Percentiles rank a stretch among this genome's conserved stretches.
phyloP scores from a whole-genome alignment of 2,329 filamentous ascomycete species.

The Ophiostoma australiae region DNA sequence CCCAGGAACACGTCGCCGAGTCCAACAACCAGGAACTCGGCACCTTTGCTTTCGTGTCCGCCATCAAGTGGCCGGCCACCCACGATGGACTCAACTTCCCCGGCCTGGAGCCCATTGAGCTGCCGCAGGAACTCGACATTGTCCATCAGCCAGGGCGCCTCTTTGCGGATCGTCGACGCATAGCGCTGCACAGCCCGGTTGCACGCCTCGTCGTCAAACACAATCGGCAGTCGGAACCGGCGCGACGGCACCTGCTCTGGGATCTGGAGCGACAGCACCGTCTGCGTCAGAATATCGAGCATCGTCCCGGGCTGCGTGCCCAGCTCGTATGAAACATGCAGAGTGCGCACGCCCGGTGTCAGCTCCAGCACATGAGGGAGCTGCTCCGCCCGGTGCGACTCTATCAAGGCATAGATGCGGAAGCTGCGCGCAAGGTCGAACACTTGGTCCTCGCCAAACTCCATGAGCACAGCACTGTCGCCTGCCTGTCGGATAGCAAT shows the following conservation, averaged over 20 bases:
- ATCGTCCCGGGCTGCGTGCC: not conserved
- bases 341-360: constrained; percentile 2
- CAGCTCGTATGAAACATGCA: not conserved
- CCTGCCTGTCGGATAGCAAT: constrained; percentile 6
- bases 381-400: not conserved
- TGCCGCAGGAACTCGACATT: constrained; percentile 38
- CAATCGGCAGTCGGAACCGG: constrained; percentile 29
- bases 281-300: not conserved
- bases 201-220: constrained; percentile 29
- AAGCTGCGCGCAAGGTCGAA: constrained; percentile 4
- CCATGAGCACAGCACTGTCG: constrained; percentile 1
- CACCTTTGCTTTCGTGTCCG: constrained; percentile 23
- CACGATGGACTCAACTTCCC: constrained; percentile 27
- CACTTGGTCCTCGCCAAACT: constrained; percentile 3
- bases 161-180: constrained; percentile 52
- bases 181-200: constrained; percentile 49
- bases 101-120: constrained; percentile 31
- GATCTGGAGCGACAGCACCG: not conserved
- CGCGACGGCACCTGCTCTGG: constrained; percentile 23
- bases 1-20: constrained; percentile 35
- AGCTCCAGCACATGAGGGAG: not conserved
- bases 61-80: constrained; percentile 26
- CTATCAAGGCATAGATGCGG: not conserved
- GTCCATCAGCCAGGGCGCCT: constrained; percentile 51
- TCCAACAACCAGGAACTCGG: constrained; percentile 27